phyloP scores from a whole-genome alignment of 1,284 basidiomycete genomes.

The Inonotus obliquus region DNA sequence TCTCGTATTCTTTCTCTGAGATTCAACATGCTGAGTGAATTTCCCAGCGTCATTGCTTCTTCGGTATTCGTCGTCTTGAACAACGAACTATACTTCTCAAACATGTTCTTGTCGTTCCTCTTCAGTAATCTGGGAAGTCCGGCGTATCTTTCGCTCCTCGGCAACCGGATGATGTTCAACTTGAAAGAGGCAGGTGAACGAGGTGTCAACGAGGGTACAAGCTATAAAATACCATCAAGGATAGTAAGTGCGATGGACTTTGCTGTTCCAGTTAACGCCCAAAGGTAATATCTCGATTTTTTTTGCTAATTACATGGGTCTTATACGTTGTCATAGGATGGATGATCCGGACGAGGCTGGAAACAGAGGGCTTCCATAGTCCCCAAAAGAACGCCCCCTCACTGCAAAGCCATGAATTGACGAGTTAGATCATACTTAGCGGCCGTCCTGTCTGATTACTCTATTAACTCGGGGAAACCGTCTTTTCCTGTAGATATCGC shows the following conservation, averaged over 20 bases:
- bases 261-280: not conserved
- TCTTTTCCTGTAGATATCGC: too few species aligned
- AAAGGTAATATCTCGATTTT: not conserved
- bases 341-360: too few species aligned
- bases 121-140: conserved; percentile 4
- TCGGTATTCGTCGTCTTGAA: not conserved
- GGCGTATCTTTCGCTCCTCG: not conserved
- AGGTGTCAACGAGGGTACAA: not conserved
- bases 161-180: not conserved
- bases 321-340: too few species aligned
- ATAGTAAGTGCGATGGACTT: not conserved
- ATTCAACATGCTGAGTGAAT: not conserved
- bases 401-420: too few species aligned
- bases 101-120: not conserved
- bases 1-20: not conserved
- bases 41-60: not conserved
- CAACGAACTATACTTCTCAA: not conserved
- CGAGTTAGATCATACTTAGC: too few species aligned
- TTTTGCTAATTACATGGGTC: too few species aligned
- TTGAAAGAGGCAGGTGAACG: not conserved
- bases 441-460: too few species aligned
- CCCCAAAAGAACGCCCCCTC: too few species aligned
- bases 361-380: too few species aligned
- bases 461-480: too few species aligned
- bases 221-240: not conserved